A percentile compares a stretch with the other conserved stretches of the same genome.
Evolutionary conservation across 768 basidiomycete species (phyloP).

Genomic region (Collybia mongolica): DNA sequence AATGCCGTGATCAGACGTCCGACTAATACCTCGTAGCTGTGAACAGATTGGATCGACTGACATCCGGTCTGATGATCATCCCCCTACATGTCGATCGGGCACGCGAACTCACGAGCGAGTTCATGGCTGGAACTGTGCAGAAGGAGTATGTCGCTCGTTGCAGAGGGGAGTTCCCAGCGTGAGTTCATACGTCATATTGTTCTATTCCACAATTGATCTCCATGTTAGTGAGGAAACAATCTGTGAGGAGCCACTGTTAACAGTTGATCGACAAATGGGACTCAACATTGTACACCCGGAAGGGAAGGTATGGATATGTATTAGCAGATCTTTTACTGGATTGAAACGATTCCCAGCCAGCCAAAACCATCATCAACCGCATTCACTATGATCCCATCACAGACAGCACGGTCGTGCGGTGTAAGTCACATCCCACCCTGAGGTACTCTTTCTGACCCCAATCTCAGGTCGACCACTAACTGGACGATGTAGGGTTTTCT

Average conservation of each 20-base stretch:
- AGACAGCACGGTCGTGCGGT: conserved; percentile 84
- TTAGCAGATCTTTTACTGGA: neutral
- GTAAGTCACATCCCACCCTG: conserved; percentile 37
- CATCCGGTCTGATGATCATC: conserved; percentile 94
- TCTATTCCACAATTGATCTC: neutral
- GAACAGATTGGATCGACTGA: conserved; percentile 91
- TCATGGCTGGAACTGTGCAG: conserved; percentile 73
- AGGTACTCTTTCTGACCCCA: conserved; percentile 1
- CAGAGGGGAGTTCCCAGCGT: conserved; percentile 84
- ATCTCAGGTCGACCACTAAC: conserved; percentile 79
- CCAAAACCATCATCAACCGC: conserved; percentile 85
- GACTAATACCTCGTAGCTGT: conserved; percentile 58
- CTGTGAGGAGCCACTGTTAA: conserved; percentile 85
- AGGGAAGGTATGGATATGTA: conserved; percentile 68
- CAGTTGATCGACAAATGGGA: conserved; percentile 95
- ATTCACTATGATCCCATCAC: conserved; percentile 79
- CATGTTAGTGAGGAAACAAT: conserved; percentile 66
- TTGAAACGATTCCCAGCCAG: conserved; percentile 46
- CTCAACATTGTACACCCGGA: conserved; percentile 94
- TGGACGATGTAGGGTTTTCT: conserved; percentile 74
- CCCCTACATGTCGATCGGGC: conserved; percentile 74
- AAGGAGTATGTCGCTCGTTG: conserved; percentile 95
- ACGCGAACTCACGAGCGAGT: conserved; percentile 72
- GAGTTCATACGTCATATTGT: conserved; percentile 26
- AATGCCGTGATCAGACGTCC: conserved; percentile 1